These are phyloP conservation scores for Polytrichum formosum DNA, from an alignment of 225 moss, liverwort and hornwort genomes.

Conservation along the genomic window DNA sequence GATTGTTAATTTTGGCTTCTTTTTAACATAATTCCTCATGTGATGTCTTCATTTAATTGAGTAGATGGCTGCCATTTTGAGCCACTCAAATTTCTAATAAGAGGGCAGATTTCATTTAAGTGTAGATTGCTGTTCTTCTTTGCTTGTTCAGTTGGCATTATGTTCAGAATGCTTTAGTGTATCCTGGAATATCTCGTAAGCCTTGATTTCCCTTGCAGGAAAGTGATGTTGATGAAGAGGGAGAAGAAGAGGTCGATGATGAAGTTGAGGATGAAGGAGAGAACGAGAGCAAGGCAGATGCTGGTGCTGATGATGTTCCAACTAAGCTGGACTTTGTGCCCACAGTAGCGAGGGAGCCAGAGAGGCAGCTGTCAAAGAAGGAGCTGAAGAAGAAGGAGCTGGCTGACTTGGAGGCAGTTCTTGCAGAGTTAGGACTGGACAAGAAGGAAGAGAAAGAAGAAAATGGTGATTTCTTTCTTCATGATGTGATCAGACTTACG, in stretches of 20 bases:
- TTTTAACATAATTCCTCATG: no score
- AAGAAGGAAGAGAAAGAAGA: conserved; percentile 51
- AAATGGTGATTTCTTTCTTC: conserved; percentile 24
- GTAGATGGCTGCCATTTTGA: no score
- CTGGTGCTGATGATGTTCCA: conserved; percentile 26
- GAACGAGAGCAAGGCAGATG: conserved; percentile 33
- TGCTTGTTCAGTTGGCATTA: no score
- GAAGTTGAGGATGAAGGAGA: conserved; percentile 60
- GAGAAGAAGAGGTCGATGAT: conserved; percentile 53
- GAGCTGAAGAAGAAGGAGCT: conserved; percentile 65
- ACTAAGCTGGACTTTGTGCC: conserved; percentile 31
- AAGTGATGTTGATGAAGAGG: conserved; percentile 54
- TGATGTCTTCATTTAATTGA: no score
- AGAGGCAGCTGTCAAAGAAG: conserved; percentile 68
- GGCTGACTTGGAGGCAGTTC: conserved; percentile 61
- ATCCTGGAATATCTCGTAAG: accelerated
- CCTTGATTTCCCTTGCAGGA: conserved; percentile 18
- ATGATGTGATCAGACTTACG: no score
- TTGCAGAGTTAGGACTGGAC: conserved; percentile 36
- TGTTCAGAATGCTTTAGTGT: no score
- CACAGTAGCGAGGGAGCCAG: conserved; percentile 52
- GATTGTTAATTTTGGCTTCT: no score
- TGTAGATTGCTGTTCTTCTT: no score
- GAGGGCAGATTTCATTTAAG: no score
- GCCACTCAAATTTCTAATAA: no score